Percentiles rank a stretch among this genome's conserved stretches.
Evolutionary conservation across 176 grass and related monocot genomes (phyloP).

Genomic region (Coix lacrymajobi): DNA sequence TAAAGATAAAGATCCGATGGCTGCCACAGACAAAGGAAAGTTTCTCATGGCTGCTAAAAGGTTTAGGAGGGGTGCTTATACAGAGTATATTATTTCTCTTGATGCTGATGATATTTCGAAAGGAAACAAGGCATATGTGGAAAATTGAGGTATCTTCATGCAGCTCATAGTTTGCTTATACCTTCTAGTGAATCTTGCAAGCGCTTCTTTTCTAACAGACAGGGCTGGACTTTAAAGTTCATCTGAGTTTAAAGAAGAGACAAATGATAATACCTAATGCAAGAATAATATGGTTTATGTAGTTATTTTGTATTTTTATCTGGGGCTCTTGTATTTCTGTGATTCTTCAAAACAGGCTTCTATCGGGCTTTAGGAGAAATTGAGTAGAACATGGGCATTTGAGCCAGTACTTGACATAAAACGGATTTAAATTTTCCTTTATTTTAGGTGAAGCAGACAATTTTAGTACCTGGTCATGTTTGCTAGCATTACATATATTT

Average conservation of each 20-base stretch:
- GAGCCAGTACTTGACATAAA: background rate
- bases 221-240: background rate
- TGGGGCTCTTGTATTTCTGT: background rate
- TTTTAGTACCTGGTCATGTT: background rate
- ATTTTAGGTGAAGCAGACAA: background rate
- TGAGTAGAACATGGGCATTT: background rate
- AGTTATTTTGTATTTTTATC: background rate
- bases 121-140: slow-evolving; percentile 58
- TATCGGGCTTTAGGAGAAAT: background rate
- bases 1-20: background rate
- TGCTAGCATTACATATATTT: background rate
- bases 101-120: slow-evolving; percentile 48
- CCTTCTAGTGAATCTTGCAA: background rate
- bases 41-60: slow-evolving; percentile 61
- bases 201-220: background rate
- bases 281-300: background rate
- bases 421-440: background rate
- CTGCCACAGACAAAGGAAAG: slow-evolving; percentile 45
- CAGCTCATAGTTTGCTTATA: background rate
- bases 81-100: slow-evolving; percentile 60
- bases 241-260: background rate
- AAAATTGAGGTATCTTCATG: slow-evolving; percentile 45
- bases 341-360: background rate
- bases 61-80: slow-evolving; percentile 33
- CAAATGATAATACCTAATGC: background rate